Conservation (phyloP, 179 eudicot genomes). For the Actinidia arguta region DNA sequence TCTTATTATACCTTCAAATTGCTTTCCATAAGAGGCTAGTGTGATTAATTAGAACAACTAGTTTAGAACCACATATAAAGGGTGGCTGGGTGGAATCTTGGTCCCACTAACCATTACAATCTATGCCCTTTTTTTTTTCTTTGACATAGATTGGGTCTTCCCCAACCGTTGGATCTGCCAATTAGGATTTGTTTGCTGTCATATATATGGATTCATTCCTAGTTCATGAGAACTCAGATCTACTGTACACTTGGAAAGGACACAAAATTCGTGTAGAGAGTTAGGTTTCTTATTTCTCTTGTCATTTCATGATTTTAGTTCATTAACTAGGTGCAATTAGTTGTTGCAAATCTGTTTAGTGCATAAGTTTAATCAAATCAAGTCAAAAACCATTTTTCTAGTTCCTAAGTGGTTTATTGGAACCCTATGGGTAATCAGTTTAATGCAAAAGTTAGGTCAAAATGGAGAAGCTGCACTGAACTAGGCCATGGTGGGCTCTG, state of each 20-base stretch:
- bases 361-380: not conserved
- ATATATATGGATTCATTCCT: not conserved
- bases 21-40: slow-evolving; percentile 12
- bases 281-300: not conserved
- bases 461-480: not conserved
- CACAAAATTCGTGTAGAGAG: not conserved
- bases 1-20: not conserved
- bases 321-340: not conserved
- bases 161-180: not conserved
- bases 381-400: slow-evolving; percentile 9
- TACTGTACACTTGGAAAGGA: no score
- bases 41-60: not conserved
- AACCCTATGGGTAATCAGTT: not conserved
- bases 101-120: not conserved
- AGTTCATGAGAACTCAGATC: not conserved
- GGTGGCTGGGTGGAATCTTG: slow-evolving; percentile 1
- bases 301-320: not conserved
- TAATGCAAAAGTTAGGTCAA: slow-evolving; percentile 23
- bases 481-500: not conserved
- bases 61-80: not conserved
- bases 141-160: not conserved
- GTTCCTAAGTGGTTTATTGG: slow-evolving; percentile 8
- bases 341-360: not conserved
- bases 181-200: not conserved
- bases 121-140: not conserved